These are phyloP conservation scores for Gnaphalium uliginosum DNA, from an alignment of 129 eudicot genomes.

Conservation along the genomic window DNA sequence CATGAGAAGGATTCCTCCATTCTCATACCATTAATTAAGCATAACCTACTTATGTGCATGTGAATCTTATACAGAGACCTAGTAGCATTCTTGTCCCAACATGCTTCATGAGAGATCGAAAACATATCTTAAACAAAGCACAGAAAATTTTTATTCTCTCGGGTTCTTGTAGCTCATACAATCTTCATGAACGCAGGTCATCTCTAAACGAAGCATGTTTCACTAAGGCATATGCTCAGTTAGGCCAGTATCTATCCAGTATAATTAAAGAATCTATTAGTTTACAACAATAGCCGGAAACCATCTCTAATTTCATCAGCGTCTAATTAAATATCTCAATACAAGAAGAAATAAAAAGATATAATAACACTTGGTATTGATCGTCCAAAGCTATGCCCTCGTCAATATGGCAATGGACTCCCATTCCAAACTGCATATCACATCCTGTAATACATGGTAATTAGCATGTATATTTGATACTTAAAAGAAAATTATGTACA, in stretches of 20 bases:
- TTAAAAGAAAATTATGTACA: no score
- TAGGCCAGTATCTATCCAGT: background rate
- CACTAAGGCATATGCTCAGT: background rate
- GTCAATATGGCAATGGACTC: slow-evolving; percentile 77
- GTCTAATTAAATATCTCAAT: slow-evolving; percentile 11
- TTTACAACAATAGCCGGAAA: slow-evolving; percentile 17
- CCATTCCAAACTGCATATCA: slow-evolving; percentile 94
- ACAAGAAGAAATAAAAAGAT: background rate
- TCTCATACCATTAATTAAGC: no score
- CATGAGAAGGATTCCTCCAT: no score
- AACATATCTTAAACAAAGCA: background rate
- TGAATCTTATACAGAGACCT: no score
- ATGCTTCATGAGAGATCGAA: background rate
- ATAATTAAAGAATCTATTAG: slow-evolving; percentile 10
- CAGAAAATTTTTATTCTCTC: background rate
- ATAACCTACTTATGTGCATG: no score
- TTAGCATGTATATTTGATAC: background rate
- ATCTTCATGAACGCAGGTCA: background rate
- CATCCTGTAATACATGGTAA: slow-evolving; percentile 52
- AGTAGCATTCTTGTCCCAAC: no score
- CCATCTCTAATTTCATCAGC: slow-evolving; percentile 14
- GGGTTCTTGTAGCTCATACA: background rate
- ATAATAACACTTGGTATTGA: slow-evolving; percentile 9
- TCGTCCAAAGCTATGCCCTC: slow-evolving; percentile 47
- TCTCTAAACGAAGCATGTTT: background rate